These are phyloP conservation scores for Exophiala sp. DNA, from an alignment of 2,329 filamentous ascomycete genomes.

Conservation along the genomic window DNA sequence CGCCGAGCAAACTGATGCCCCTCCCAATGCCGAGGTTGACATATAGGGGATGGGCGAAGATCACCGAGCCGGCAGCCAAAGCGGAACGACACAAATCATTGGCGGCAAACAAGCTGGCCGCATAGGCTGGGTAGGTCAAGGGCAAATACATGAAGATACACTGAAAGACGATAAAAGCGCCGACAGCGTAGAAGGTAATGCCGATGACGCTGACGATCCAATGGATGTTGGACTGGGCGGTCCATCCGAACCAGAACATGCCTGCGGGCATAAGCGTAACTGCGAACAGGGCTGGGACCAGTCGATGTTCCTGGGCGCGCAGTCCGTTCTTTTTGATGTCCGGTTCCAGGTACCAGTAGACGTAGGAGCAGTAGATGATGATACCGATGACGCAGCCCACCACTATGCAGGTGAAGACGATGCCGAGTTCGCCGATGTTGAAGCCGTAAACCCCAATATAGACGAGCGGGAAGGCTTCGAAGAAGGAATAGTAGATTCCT, in stretches of 20 bases:
- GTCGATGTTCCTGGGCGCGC: conserved; percentile 48
- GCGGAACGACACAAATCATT: conserved; percentile 31
- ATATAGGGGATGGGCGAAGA: conserved; percentile 36
- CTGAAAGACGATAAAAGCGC: conserved; percentile 28
- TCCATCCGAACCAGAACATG: conserved; percentile 50
- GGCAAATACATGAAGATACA: conserved; percentile 31
- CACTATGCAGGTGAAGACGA: conserved; percentile 57
- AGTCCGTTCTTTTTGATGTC: conserved; percentile 46
- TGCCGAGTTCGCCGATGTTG: conserved; percentile 52
- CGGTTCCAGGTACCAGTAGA: conserved; percentile 48
- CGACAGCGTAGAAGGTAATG: conserved; percentile 23
- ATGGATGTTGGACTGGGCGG: conserved; percentile 31
- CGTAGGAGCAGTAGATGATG: conserved; percentile 46
- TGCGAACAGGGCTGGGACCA: conserved; percentile 49
- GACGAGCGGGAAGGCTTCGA: conserved; percentile 62
- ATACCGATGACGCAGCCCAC: conserved; percentile 53
- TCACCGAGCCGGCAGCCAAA: conserved; percentile 34
- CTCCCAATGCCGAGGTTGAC: conserved; percentile 34
- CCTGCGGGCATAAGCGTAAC: conserved; percentile 50
- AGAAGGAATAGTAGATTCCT: conserved; percentile 47
- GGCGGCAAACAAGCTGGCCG: conserved; percentile 29
- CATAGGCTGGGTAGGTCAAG: conserved; percentile 28
- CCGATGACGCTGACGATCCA: conserved; percentile 33
- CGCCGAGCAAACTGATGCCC: conserved; percentile 35
- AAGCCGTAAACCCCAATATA: conserved; percentile 57